Conservation (phyloP, 192 early-diverging fungal species). For the Radiomyces spectabilis region DNA sequence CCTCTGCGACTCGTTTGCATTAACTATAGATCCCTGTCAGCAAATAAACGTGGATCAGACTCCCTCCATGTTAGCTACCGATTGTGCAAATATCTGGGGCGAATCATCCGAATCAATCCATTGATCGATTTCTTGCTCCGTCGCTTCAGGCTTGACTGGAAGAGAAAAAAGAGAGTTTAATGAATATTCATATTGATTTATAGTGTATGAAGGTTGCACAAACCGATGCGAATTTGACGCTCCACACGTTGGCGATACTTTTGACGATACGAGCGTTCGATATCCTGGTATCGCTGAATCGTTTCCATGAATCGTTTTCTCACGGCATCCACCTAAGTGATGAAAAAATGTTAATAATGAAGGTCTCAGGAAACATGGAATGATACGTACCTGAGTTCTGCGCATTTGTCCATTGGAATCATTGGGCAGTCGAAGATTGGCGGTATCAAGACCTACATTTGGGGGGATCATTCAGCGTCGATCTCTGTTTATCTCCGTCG, state of each 20-base stretch:
- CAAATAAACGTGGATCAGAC: not conserved
- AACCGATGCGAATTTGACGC: conserved; percentile 73
- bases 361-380: conserved; percentile 12
- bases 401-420: conserved; percentile 4
- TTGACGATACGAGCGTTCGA: conserved; percentile 66
- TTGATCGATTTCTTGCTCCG: conserved; percentile 58
- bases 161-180: not conserved
- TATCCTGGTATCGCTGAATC: conserved; percentile 64
- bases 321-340: conserved; percentile 31
- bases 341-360: conserved; percentile 3
- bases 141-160: conserved; percentile 72
- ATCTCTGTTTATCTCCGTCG: too few relatives aligned
- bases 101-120: conserved; percentile 61
- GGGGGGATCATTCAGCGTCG: too few relatives aligned
- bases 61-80: conserved; percentile 35
- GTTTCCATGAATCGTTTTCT: conserved; percentile 50
- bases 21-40: conserved; percentile 33
- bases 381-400: conserved; percentile 6
- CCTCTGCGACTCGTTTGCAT: conserved; percentile 59
- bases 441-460: conserved; percentile 1
- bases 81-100: conserved; percentile 70
- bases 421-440: conserved; percentile 5
- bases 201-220: not conserved
- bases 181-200: not conserved
- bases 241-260: conserved; percentile 78